phyloP scores from a whole-genome alignment of 441 rosid species.

The Lagerstroemia fauriei region DNA sequence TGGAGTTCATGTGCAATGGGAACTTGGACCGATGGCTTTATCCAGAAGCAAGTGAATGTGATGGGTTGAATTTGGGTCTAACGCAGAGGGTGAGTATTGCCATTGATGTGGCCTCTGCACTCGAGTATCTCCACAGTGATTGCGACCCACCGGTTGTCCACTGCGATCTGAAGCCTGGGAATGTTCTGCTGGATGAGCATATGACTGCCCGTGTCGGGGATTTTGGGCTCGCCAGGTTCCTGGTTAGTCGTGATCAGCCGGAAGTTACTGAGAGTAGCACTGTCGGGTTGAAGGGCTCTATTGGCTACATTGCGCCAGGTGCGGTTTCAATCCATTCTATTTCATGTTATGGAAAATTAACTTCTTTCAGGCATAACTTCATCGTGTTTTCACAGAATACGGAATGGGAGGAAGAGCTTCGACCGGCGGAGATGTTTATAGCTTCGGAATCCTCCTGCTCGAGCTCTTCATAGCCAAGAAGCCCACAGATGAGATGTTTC shows the following conservation, averaged over 20 bases:
- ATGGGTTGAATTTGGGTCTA: not conserved
- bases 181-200: not conserved
- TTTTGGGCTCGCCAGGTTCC: not conserved
- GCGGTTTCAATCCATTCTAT: not conserved
- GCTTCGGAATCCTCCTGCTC: slow-evolving; percentile 17
- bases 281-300: slow-evolving; percentile 1
- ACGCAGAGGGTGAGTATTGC: slow-evolving; percentile 4
- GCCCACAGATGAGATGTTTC: slow-evolving; percentile 9
- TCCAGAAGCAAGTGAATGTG: not conserved
- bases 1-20: slow-evolving; percentile 20
- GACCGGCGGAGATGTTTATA: slow-evolving; percentile 8
- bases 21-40: slow-evolving; percentile 12
- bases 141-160: not conserved
- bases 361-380: not conserved
- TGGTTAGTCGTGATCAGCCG: not conserved
- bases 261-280: not conserved
- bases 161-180: not conserved
- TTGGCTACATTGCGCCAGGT: slow-evolving; percentile 23
- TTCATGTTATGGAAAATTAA: not conserved
- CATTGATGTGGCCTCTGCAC: slow-evolving; percentile 10
- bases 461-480: slow-evolving; percentile 19
- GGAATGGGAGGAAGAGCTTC: slow-evolving; percentile 7
- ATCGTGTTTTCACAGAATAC: not conserved
- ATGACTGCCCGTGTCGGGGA: slow-evolving; percentile 10
- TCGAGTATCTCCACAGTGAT: slow-evolving; percentile 19